Conservation (phyloP, 2,329 filamentous ascomycete species). For the Tolypocladium pustulatum region DNA sequence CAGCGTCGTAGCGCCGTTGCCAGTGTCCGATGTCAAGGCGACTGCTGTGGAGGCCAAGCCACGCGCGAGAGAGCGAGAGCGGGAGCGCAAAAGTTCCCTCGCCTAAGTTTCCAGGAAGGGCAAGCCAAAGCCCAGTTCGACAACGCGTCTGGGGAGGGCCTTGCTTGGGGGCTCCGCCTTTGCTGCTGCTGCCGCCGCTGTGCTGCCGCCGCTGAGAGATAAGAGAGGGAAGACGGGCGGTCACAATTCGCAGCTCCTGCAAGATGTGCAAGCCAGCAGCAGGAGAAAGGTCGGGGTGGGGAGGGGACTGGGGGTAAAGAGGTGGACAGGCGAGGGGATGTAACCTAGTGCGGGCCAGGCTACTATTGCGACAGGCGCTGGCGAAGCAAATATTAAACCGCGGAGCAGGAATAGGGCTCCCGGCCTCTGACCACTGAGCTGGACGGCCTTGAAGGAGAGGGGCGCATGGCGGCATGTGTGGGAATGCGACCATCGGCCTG, state of each 20-base stretch:
- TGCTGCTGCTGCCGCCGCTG: background rate
- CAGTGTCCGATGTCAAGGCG: background rate
- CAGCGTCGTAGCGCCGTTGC: slow-evolving; percentile 1
- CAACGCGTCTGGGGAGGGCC: slow-evolving; percentile 12
- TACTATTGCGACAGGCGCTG: slow-evolving; percentile 7
- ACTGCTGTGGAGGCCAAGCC: slow-evolving; percentile 19
- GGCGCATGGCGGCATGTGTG: slow-evolving; percentile 17
- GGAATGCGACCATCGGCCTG: slow-evolving; percentile 22
- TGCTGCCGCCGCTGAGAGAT: background rate
- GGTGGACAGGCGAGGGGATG: slow-evolving; percentile 8
- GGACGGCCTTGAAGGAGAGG: slow-evolving; percentile 4
- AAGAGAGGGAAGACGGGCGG: background rate
- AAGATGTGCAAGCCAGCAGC: background rate
- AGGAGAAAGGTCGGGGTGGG: slow-evolving; percentile 3
- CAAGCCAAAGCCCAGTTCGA: slow-evolving; percentile 20
- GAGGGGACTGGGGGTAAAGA: slow-evolving; percentile 6
- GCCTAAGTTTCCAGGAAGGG: slow-evolving; percentile 24
- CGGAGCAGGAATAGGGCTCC: slow-evolving; percentile 7
- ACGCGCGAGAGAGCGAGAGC: slow-evolving; percentile 16
- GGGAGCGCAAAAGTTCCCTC: slow-evolving; percentile 29
- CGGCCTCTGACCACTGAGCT: slow-evolving; percentile 14
- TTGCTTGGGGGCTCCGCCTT: slow-evolving; percentile 8
- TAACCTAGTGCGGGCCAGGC: slow-evolving; percentile 12
- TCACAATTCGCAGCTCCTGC: slow-evolving; percentile 1
- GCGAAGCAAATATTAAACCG: slow-evolving; percentile 6